Conservation (phyloP, 805 yeast species). For the Candida xiaguanensis region DNA sequence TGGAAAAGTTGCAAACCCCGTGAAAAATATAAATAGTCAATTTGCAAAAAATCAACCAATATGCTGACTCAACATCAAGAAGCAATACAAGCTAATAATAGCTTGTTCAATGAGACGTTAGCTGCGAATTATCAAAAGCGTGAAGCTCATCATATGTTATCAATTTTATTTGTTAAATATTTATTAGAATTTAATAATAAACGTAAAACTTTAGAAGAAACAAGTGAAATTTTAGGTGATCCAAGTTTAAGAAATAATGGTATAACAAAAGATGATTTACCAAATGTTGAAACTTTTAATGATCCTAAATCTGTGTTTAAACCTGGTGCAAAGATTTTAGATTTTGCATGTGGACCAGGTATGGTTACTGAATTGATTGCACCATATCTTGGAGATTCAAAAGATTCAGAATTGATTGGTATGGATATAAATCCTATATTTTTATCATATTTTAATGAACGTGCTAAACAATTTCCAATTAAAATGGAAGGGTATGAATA, state of each 20-base stretch:
- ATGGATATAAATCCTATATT: constrained; percentile 32
- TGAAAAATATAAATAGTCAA: too few relatives aligned
- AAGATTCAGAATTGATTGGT: constrained; percentile 25
- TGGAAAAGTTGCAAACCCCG: too few relatives aligned
- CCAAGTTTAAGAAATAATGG: constrained; percentile 12
- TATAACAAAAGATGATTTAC: constrained; percentile 11
- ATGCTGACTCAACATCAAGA: constrained; percentile 14
- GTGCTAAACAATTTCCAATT: constrained; percentile 10
- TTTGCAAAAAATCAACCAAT: constrained; percentile 3
- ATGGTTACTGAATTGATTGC: constrained; percentile 27
- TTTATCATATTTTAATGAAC: constrained; percentile 14
- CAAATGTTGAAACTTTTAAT: constrained; percentile 10
- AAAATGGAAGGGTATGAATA: constrained; percentile 14
- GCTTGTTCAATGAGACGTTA: constrained; percentile 14
- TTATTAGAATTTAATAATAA: constrained; percentile 14
- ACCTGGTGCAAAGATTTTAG: constrained; percentile 25
- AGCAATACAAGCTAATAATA: constrained; percentile 22
- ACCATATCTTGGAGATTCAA: constrained; percentile 20
- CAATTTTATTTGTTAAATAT: constrained; percentile 17
- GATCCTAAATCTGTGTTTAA: constrained; percentile 14
- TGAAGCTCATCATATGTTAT: constrained; percentile 14
- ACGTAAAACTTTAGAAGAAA: constrained; percentile 13
- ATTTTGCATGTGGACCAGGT: constrained; percentile 46
- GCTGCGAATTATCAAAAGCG: constrained; percentile 20
- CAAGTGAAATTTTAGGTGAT: constrained; percentile 14